Conservation (phyloP, 495 filamentous ascomycete species). For the Lineolata rhizophorae region DNA sequence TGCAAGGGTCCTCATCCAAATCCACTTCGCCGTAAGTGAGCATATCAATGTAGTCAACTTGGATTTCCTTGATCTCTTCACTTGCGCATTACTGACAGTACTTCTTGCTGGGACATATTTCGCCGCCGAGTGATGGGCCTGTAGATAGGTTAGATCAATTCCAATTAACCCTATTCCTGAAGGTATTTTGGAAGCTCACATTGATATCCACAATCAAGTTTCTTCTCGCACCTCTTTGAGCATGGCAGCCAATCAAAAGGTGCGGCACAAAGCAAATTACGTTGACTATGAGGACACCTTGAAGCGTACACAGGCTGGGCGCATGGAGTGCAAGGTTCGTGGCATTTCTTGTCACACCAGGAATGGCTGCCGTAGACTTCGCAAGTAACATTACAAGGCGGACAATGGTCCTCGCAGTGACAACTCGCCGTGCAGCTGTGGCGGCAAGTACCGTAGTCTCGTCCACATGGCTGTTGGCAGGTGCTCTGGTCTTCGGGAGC, state of each 20-base stretch:
- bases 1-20: constrained; percentile 33
- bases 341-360: constrained; percentile 32
- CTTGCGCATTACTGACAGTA: too few species aligned
- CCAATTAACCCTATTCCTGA: too few species aligned
- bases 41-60: constrained; percentile 27
- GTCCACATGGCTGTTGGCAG: constrained; percentile 1
- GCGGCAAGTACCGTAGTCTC: constrained; percentile 19
- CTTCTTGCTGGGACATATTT: too few species aligned
- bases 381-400: constrained; percentile 31
- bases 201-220: constrained; percentile 31
- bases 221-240: constrained; percentile 32
- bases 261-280: constrained; percentile 41
- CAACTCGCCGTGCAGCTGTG: constrained; percentile 33
- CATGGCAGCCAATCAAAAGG: constrained; percentile 45
- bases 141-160: too few species aligned
- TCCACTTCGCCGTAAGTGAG: constrained; percentile 31
- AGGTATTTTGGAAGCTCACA: too few species aligned
- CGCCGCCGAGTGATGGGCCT: too few species aligned
- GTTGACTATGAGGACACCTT: too few species aligned
- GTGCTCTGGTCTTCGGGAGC: too few species aligned
- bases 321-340: constrained; percentile 44
- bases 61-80: constrained; percentile 4
- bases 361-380: constrained; percentile 42
- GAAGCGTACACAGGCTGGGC: constrained; percentile 32
- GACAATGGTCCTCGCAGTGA: constrained; percentile 30